Conservation (phyloP, 306 rosid genomes). For the Vigna trinervia region DNA sequence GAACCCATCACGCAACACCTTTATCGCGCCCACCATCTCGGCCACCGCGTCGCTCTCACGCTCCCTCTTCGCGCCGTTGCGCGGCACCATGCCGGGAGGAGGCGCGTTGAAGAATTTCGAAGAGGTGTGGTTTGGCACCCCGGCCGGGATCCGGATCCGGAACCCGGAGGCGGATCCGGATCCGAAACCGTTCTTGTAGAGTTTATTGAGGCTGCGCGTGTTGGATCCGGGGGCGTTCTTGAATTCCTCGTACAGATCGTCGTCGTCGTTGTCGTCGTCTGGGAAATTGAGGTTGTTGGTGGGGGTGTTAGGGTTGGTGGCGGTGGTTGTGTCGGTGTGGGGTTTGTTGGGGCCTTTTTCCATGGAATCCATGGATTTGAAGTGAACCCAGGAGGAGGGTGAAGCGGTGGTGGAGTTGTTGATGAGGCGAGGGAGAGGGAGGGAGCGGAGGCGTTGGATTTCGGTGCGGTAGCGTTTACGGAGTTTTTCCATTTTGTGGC, state of each 20-base stretch:
- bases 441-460: slow-evolving; percentile 70
- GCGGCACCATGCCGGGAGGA: neutral
- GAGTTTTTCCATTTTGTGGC: slow-evolving; percentile 95
- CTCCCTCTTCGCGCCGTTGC: slow-evolving; percentile 42
- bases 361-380: slow-evolving; percentile 91
- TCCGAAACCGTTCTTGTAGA: slow-evolving; percentile 68
- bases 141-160: slow-evolving; percentile 83
- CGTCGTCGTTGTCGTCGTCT: slow-evolving; percentile 56
- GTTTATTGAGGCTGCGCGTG: slow-evolving; percentile 62
- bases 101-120: slow-evolving; percentile 49
- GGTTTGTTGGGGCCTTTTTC: slow-evolving; percentile 73
- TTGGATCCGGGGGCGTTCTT: slow-evolving; percentile 58
- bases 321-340: slow-evolving; percentile 38
- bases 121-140: slow-evolving; percentile 49
- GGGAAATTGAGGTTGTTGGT: slow-evolving; percentile 43
- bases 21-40: slow-evolving; percentile 87
- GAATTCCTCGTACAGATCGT: slow-evolving; percentile 71
- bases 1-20: slow-evolving; percentile 86
- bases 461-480: slow-evolving; percentile 94
- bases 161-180: slow-evolving; percentile 81
- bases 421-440: slow-evolving; percentile 64
- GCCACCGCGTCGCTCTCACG: slow-evolving; percentile 75
- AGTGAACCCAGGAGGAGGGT: slow-evolving; percentile 80
- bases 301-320: neutral
- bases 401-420: neutral